Base-by-base conservation (phyloP, 805 yeast species). In the Lipomyces orientalis region DNA sequence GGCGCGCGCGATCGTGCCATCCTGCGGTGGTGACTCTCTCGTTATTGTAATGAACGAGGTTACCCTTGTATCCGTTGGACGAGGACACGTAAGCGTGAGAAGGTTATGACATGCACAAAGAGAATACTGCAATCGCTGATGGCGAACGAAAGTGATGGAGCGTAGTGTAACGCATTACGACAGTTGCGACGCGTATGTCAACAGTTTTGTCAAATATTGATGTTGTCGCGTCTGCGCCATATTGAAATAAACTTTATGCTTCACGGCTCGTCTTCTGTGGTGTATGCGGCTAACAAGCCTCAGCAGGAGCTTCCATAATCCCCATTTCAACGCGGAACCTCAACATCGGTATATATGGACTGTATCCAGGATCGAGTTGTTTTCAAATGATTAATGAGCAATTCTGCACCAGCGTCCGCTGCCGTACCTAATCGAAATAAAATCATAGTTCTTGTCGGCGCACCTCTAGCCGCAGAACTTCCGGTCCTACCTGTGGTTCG, bases 371-470 rank as follows among this genome's bases (percentile, higher is more conserved):
- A 7, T 37, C 1, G 29, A 54, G 60, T 56, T 60, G 55, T 60
- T 9, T n/a, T 54, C 63, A 60, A 52, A 55, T 64, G 66, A 37
- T 33, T 7, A 8, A 25, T 37, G 56, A 34, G 54, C 33, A 39
- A 6, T 35, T 22, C 49, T 22, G 25, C 34, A 49, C 43, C 12
- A 14, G 22, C 6, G 1, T 14, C 29, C 59, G 22, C 29, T 33
- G 4, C 22, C 39, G 34, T 37, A 7, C n/a, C 22, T 12, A 51
- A 25, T 6, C n/a, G 54, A 14, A 59, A 43, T 6, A 63, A 58
- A 33, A 33, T 58, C 6, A 31, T 64, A 9, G 60, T 59, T 16
- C 57, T 64, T 1, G 57, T 60, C 55, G 66, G 66, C 9, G 63
- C 66, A n/a, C 66, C 66, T 6, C 7, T 8, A 54, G 51, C 37